phyloP scores from a whole-genome alignment of 1,284 basidiomycete genomes.

The Pyrrhoderma noxium region DNA sequence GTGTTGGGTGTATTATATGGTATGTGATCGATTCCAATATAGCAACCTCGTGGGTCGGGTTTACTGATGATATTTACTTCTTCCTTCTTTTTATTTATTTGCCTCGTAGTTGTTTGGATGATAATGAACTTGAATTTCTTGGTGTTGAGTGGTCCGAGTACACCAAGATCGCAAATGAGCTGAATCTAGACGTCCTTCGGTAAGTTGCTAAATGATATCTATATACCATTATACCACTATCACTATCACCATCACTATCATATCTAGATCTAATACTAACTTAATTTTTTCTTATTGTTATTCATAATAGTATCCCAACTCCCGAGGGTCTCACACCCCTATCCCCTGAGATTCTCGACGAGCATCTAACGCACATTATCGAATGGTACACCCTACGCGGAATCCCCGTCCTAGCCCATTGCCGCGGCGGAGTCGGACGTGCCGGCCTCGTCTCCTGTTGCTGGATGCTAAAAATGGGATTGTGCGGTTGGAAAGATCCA shows the following conservation, averaged over 20 bases:
- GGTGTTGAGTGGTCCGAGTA: constrained; percentile 84
- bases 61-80: neutral
- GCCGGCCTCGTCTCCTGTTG: constrained; percentile 90
- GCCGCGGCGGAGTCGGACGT: constrained; percentile 90
- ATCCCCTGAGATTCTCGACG: constrained; percentile 58
- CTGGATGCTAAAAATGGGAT: constrained; percentile 90
- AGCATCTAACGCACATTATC: constrained; percentile 65
- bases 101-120: constrained; percentile 67
- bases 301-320: constrained; percentile 56
- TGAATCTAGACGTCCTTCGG: constrained; percentile 74
- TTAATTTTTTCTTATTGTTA: constrained; percentile 24
- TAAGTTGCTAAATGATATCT: no score
- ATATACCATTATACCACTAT: constrained; percentile 9
- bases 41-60: constrained; percentile 6
- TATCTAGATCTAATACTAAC: constrained; percentile 7
- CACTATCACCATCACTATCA: no score
- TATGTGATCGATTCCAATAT: constrained; percentile 28
- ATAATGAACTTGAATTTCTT: constrained; percentile 77
- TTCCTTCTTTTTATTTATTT: neutral
- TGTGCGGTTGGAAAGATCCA: constrained; percentile 61
- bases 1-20: constrained; percentile 82
- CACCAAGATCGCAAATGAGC: constrained; percentile 47
- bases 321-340: constrained; percentile 87
- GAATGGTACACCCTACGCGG: constrained; percentile 72
- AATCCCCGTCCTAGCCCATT: constrained; percentile 78